phyloP scores from a whole-genome alignment of 192 early-diverging fungal genomes.

The Coemansia sp. region DNA sequence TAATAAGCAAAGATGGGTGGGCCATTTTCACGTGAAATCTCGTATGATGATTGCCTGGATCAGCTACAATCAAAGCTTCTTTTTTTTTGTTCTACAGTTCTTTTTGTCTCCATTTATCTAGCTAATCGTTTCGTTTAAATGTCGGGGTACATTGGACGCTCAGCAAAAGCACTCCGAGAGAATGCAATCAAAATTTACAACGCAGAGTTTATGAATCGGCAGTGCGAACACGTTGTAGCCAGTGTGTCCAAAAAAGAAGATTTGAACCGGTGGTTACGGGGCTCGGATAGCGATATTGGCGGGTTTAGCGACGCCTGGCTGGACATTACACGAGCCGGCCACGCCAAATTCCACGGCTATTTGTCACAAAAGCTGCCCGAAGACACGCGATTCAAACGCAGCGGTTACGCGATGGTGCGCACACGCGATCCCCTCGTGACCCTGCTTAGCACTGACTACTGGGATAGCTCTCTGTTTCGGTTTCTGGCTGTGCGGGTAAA shows the following conservation, averaged over 20 bases:
- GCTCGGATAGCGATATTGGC: conserved; percentile 92
- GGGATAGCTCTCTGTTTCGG: conserved; percentile 83
- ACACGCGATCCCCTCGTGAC: conserved; percentile 70
- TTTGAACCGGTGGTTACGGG: conserved; percentile 75
- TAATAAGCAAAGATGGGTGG: background rate
- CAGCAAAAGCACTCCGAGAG: conserved; percentile 25
- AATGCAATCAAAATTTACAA: conserved; percentile 28
- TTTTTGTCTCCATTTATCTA: background rate
- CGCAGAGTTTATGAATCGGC: conserved; percentile 60
- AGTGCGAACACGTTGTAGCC: conserved; percentile 71
- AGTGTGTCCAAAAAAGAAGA: conserved; percentile 62
- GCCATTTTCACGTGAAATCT: background rate
- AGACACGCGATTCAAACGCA: conserved; percentile 67
- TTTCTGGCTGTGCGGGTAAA: conserved; percentile 80
- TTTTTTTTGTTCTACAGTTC: background rate
- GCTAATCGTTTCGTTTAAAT: conserved; percentile 3
- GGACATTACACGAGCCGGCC: conserved; percentile 67
- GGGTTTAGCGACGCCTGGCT: conserved; percentile 75
- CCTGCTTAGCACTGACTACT: conserved; percentile 73
- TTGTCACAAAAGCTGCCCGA: conserved; percentile 78
- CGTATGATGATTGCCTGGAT: too few species aligned
- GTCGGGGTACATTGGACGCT: conserved; percentile 37
- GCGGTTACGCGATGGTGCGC: conserved; percentile 91
- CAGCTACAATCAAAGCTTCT: background rate
- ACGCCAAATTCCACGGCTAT: conserved; percentile 74